A percentile compares a stretch with the other conserved stretches of the same genome.
Conservation (phyloP, 2,329 filamentous ascomycete species). For the Colletotrichum karsti region DNA sequence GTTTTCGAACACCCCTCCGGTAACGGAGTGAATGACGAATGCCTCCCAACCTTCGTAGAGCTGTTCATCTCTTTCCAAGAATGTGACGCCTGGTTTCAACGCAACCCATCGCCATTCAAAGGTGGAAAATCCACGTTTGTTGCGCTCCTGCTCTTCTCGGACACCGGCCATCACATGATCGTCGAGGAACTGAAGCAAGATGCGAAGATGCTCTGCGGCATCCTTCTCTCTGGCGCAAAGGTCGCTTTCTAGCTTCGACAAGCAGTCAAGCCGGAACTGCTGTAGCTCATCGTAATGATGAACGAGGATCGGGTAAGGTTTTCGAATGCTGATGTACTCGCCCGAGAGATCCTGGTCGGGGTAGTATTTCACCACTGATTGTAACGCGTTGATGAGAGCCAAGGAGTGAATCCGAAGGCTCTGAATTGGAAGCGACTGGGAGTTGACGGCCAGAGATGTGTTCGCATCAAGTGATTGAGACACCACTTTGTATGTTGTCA, state of each 20-base stretch:
- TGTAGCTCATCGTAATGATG: background rate
- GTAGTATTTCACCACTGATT: conserved; percentile 31
- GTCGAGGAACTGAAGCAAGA: conserved; percentile 34
- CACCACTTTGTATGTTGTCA: background rate
- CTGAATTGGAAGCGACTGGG: background rate
- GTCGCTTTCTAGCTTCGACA: background rate
- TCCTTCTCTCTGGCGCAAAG: conserved; percentile 29
- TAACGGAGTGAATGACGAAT: background rate
- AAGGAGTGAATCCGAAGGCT: conserved; percentile 25
- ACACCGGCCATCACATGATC: conserved; percentile 32
- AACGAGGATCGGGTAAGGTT: conserved; percentile 19
- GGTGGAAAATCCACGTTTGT: conserved; percentile 26
- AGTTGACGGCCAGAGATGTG: background rate
- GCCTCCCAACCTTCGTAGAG: background rate
- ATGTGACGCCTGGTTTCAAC: conserved; percentile 23
- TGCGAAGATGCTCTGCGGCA: conserved; percentile 19
- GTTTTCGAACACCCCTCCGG: background rate
- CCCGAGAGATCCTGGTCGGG: conserved; percentile 19
- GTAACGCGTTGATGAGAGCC: conserved; percentile 27
- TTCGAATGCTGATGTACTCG: background rate
- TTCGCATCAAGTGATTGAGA: background rate
- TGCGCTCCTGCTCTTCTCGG: conserved; percentile 29
- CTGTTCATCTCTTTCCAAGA: background rate
- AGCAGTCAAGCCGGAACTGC: background rate
- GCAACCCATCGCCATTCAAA: conserved; percentile 32